phyloP scores from a whole-genome alignment of 495 filamentous ascomycete genomes.

The Penicillium nucicola region DNA sequence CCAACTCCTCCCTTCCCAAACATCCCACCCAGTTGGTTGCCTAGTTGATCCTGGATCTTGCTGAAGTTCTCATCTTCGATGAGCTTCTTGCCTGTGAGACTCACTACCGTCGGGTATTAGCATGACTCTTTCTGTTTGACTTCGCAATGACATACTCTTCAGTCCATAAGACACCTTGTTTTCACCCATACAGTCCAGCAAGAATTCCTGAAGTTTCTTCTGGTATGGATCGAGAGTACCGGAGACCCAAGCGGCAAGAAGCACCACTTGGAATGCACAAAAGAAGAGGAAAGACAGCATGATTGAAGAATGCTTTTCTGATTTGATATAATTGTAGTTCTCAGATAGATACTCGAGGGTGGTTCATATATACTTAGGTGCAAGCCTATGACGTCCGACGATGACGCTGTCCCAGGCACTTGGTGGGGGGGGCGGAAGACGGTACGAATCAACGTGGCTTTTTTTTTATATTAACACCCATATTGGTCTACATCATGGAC shows the following conservation, averaged over 20 bases:
- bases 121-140: neutral
- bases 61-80: slow-evolving; percentile 33
- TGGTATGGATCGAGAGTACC: slow-evolving; percentile 35
- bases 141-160: slow-evolving; percentile 25
- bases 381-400: slow-evolving; percentile 1
- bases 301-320: too few species aligned
- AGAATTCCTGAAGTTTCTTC: slow-evolving; percentile 40
- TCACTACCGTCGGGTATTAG: slow-evolving; percentile 10
- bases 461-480: neutral
- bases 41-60: slow-evolving; percentile 34
- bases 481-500: neutral
- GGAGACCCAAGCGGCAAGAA: slow-evolving; percentile 32
- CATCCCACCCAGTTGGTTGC: slow-evolving; percentile 21
- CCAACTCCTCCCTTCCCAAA: slow-evolving; percentile 22
- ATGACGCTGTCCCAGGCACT: neutral
- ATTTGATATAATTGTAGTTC: too few species aligned
- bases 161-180: slow-evolving; percentile 42
- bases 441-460: neutral
- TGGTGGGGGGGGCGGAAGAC: neutral
- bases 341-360: too few species aligned
- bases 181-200: slow-evolving; percentile 52
- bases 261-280: slow-evolving; percentile 14
- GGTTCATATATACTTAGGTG: neutral
- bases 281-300: slow-evolving; percentile 30
- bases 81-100: slow-evolving; percentile 30